Evolutionary conservation across 129 eudicot species (phyloP).

Genomic region (Oenanthe sinensis): DNA sequence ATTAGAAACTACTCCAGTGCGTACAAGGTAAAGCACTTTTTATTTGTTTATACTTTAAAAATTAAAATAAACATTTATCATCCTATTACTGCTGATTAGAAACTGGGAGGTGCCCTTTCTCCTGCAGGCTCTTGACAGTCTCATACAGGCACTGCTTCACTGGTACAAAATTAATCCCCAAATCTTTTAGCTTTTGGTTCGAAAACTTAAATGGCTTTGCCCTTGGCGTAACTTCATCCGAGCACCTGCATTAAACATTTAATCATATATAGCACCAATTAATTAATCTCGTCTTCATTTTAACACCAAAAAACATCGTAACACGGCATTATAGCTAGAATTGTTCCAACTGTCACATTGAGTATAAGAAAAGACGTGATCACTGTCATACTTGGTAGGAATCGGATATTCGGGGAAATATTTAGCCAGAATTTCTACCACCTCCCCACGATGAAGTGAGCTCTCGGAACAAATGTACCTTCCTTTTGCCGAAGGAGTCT

Average conservation of each 20-base stretch:
- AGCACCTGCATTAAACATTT: constrained; percentile 47
- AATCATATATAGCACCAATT: neutral
- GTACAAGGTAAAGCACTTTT: neutral
- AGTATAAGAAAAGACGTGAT: neutral
- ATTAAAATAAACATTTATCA: neutral
- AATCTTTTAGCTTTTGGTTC: constrained; percentile 76
- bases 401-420: constrained; percentile 81
- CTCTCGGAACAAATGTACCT: constrained; percentile 78
- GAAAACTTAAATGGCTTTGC: constrained; percentile 79
- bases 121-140: constrained; percentile 83
- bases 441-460: constrained; percentile 90
- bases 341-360: neutral
- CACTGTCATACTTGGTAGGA: constrained; percentile 68
- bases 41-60: too few species aligned
- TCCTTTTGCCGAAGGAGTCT: constrained; percentile 66
- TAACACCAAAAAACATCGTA: neutral
- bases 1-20: neutral
- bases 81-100: constrained; percentile 14
- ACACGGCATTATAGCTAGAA: neutral
- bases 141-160: constrained; percentile 66
- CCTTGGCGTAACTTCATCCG: constrained; percentile 75
- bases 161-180: constrained; percentile 72
- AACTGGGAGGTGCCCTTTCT: constrained; percentile 74
- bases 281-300: neutral
- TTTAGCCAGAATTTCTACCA: constrained; percentile 73